Percentiles rank a stretch among this genome's conserved stretches.
These are phyloP conservation scores for Ustilago xerochloae DNA, from an alignment of 1,284 basidiomycete species.

Conservation along the genomic window DNA sequence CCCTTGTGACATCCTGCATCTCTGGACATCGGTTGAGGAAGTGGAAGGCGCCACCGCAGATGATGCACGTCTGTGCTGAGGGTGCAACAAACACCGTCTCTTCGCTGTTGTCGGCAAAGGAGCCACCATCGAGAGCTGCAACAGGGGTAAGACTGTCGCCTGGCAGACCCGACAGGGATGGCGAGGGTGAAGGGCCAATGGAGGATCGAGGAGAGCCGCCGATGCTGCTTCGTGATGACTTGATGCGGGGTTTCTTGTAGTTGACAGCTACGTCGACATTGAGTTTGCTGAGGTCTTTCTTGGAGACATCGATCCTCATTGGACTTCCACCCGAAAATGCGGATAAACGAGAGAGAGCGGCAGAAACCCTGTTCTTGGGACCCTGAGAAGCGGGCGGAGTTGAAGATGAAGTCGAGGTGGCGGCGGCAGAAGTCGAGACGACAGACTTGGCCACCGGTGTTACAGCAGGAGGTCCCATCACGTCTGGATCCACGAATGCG, in stretches of 20 bases:
- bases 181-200: slow-evolving; percentile 16
- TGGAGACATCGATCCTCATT: slow-evolving; percentile 9
- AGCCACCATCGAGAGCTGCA: not conserved
- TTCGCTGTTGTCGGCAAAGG: not conserved
- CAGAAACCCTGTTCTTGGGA: slow-evolving; percentile 15
- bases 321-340: slow-evolving; percentile 32
- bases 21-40: slow-evolving; percentile 37
- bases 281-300: slow-evolving; percentile 27
- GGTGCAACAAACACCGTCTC: slow-evolving; percentile 4
- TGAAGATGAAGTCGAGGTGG: not conserved
- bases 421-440: slow-evolving; percentile 4
- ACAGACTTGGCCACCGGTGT: too few relatives aligned
- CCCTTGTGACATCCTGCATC: slow-evolving; percentile 32
- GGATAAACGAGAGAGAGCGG: slow-evolving; percentile 30
- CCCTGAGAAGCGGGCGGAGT: slow-evolving; percentile 7
- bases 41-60: slow-evolving; percentile 44
- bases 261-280: slow-evolving; percentile 32
- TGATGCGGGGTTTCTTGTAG: slow-evolving; percentile 27
- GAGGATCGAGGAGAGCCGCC: slow-evolving; percentile 26
- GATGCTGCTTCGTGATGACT: slow-evolving; percentile 22
- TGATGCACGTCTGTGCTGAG: slow-evolving; percentile 36
- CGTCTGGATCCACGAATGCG: slow-evolving; percentile 28
- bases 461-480: slow-evolving; percentile 20
- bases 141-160: slow-evolving; percentile 1
- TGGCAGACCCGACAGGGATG: not conserved